Percentiles rank a stretch among this genome's conserved stretches.
phyloP scores from a whole-genome alignment of 306 rosid genomes.

The Gastrolobium villosum region DNA sequence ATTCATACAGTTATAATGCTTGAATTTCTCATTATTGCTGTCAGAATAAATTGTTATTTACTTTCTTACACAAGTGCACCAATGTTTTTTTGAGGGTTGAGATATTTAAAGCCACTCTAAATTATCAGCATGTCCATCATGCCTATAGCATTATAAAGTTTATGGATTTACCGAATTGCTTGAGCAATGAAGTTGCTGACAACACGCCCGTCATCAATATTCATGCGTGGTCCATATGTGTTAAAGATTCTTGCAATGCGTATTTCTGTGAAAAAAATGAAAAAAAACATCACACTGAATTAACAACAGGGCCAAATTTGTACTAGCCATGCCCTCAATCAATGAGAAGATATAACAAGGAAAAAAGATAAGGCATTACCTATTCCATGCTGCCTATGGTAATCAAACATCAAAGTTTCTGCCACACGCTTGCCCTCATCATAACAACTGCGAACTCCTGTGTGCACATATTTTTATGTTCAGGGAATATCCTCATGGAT shows the following conservation, averaged over 20 bases:
- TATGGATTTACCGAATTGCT: constrained; percentile 78
- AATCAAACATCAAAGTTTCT: constrained; percentile 96
- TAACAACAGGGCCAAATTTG: neutral
- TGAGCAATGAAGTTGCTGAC: constrained; percentile 97
- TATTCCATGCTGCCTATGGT: constrained; percentile 94
- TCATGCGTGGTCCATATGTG: constrained; percentile 97
- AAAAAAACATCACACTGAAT: neutral
- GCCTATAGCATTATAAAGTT: constrained; percentile 20
- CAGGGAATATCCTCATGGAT: constrained; percentile 24
- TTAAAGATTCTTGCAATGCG: constrained; percentile 96
- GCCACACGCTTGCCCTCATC: constrained; percentile 99
- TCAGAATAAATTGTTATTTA: constrained; percentile 20
- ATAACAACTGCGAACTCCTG: constrained; percentile 97
- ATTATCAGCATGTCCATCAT: constrained; percentile 4
- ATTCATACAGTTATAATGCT: neutral
- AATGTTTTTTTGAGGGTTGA: constrained; percentile 2
- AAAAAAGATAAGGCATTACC: constrained; percentile 57
- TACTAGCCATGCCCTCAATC: constrained; percentile 10
- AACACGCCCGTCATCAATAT: constrained; percentile 93
- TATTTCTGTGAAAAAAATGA: constrained; percentile 61
- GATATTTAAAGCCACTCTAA: constrained; percentile 8
- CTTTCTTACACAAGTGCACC: neutral
- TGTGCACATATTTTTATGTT: constrained; percentile 32
- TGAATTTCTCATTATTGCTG: neutral
- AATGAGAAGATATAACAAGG: neutral